Base-by-base conservation (phyloP, 176 grass and related monocot species). In the Aegilops longissima region DNA sequence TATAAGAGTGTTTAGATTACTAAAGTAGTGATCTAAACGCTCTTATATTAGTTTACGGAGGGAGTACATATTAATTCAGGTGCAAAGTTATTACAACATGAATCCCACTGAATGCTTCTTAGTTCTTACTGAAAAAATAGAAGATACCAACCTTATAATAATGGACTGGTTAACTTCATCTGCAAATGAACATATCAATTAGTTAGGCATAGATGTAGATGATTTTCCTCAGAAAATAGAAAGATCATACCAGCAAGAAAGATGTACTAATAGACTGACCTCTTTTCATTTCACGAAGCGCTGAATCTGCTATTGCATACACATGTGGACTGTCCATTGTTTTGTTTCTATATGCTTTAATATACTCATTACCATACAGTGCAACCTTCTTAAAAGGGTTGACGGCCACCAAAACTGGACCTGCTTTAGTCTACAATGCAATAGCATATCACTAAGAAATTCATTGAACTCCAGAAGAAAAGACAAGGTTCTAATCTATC, bases 151-250 rank as follows among this genome's bases (percentile, higher is more conserved):
- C 97, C 97, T 99, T 87, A 99, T 96, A 67, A 99, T 96, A 78
- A 99, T 99, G 59, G 97, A 99, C 65, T 99, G 97, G 81, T 96
- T 99, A 61, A 99, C 92, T 90, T 99, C 97, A 86, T 99, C 97
- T 99, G 97, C 76, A 94, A 84, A 90, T 79, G 30, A 79, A 90
- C 62, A 84, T 80, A 77, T 71, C 82, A 75, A 20, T 25, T 80
- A 65, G 70, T 90, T 85, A 92, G 77, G 39, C 40, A 86, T 77
- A 66, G 80, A 90, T 36, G 13, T 81, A 79, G 33, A 27, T 70
- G 75, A 64, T 76, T 51, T 76, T 76, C 25, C 45, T 76, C 13
- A 31, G 29, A 76, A 52, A 52, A 17, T 84, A 36, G 13, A 69
- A 84, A 84, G 39, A n/a, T 82, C 31, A 20, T 49, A 40, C 34